These are phyloP conservation scores for Platanthera guangdongensis DNA, from an alignment of 106 monocot genomes.

Conservation along the genomic window DNA sequence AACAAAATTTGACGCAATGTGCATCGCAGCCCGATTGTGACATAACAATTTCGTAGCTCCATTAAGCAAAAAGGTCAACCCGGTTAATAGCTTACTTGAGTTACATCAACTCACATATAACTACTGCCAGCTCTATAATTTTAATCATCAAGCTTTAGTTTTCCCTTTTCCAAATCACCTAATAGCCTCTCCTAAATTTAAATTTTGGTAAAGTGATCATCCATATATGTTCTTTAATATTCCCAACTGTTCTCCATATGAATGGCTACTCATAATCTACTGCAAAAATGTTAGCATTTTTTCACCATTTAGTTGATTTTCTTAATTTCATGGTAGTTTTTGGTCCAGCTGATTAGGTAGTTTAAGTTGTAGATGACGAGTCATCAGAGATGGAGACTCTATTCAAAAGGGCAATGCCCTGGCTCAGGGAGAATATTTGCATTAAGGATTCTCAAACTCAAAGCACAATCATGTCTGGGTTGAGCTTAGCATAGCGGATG, in stretches of 20 bases:
- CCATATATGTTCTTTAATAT: neutral
- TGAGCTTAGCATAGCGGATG: constrained; percentile 78
- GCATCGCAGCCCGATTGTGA: too few species aligned
- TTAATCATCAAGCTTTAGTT: too few species aligned
- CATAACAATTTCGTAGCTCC: too few species aligned
- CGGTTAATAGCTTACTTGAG: too few species aligned
- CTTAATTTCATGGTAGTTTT: neutral
- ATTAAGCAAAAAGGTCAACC: too few species aligned
- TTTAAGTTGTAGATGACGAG: constrained; percentile 51
- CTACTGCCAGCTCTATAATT: too few species aligned
- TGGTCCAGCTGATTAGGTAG: neutral
- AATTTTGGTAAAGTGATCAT: too few species aligned
- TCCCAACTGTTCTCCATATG: neutral
- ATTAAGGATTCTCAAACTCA: constrained; percentile 66
- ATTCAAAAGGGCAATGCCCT: constrained; percentile 75
- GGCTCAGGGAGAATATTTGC: constrained; percentile 77
- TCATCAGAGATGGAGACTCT: constrained; percentile 75
- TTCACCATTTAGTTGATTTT: neutral
- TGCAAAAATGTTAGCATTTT: neutral
- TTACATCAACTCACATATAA: too few species aligned
- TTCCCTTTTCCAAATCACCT: too few species aligned
- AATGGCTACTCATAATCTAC: neutral
- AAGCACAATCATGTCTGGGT: constrained; percentile 55
- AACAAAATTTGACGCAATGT: too few species aligned
- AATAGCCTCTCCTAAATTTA: too few species aligned